Conservation (phyloP, 2,329 filamentous ascomycete species). For the Diplocarpon mali region DNA sequence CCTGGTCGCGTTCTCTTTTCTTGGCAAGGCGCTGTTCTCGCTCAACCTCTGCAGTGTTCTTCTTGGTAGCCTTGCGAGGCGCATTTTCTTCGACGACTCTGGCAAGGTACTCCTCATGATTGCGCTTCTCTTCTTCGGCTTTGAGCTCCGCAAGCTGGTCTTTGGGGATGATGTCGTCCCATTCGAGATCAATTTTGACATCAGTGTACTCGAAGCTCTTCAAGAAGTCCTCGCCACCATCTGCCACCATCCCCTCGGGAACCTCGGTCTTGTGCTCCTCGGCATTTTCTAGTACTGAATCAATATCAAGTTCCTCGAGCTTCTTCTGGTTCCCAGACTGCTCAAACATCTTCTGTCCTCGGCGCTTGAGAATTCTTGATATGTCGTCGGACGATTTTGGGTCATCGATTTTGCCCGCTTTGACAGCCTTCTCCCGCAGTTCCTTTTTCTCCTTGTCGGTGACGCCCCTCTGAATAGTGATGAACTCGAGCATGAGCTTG, state of each 20-base stretch:
- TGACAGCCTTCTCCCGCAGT: slow-evolving; percentile 61
- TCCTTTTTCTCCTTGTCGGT: slow-evolving; percentile 87
- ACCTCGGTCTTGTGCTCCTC: slow-evolving; percentile 96
- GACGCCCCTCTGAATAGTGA: slow-evolving; percentile 93
- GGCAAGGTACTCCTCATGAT: slow-evolving; percentile 72
- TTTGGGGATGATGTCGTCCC: slow-evolving; percentile 97
- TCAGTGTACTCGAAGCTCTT: slow-evolving; percentile 85
- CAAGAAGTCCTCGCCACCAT: slow-evolving; percentile 94
- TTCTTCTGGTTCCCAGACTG: slow-evolving; percentile 95
- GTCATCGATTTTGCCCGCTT: slow-evolving; percentile 67
- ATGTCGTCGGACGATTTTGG: slow-evolving; percentile 91
- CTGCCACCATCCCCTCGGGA: slow-evolving; percentile 85
- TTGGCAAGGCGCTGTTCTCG: slow-evolving; percentile 53
- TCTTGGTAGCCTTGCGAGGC: slow-evolving; percentile 61
- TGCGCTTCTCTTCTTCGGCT: slow-evolving; percentile 73
- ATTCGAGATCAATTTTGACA: slow-evolving; percentile 92
- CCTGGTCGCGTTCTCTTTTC: slow-evolving; percentile 53
- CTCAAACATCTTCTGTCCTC: slow-evolving; percentile 99
- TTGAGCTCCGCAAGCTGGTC: slow-evolving; percentile 86
- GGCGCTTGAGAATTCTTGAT: slow-evolving; percentile 89
- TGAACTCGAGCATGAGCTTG: slow-evolving; percentile 93
- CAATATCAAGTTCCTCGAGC: slow-evolving; percentile 93
- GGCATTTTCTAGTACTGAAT: slow-evolving; percentile 91
- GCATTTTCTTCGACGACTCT: slow-evolving; percentile 76
- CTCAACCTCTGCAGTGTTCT: slow-evolving; percentile 45